Percentiles rank a stretch among this genome's conserved stretches.
Evolutionary conservation across 768 basidiomycete species (phyloP).

Genomic region (Hygrophorus pudorinus): DNA sequence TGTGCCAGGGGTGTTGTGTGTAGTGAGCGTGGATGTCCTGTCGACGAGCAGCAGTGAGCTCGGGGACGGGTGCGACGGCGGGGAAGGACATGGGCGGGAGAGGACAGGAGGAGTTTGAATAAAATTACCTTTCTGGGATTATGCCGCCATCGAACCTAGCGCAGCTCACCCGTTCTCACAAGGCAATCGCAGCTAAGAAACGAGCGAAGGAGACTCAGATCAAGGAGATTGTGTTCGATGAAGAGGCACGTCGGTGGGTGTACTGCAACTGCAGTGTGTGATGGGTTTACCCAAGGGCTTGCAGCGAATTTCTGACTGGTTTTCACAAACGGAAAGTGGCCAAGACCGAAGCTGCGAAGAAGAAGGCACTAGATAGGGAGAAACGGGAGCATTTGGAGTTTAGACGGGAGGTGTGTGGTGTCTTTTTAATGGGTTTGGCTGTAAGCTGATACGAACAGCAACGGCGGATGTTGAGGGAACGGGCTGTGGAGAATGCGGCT

Average conservation of each 20-base stretch:
- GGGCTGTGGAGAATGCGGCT: slow-evolving; percentile 67
- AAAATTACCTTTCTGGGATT: too few species aligned
- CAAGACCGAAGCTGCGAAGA: slow-evolving; percentile 66
- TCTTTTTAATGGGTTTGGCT: background rate
- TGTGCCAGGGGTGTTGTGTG: too few species aligned
- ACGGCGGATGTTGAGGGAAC: slow-evolving; percentile 67
- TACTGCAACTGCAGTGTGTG: too few species aligned
- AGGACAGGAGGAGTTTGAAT: too few species aligned
- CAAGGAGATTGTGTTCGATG: slow-evolving; percentile 80
- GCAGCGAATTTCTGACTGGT: slow-evolving; percentile 78
- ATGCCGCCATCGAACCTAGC: slow-evolving; percentile 35
- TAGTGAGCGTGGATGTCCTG: too few species aligned
- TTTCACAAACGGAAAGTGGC: slow-evolving; percentile 89
- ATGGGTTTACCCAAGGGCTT: too few species aligned
- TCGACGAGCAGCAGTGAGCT: too few species aligned
- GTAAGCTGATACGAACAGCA: slow-evolving; percentile 38
- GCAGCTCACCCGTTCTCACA: slow-evolving; percentile 54
- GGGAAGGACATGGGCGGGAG: too few species aligned
- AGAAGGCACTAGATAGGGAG: slow-evolving; percentile 66
- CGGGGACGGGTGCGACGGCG: too few species aligned
- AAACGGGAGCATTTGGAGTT: slow-evolving; percentile 65
- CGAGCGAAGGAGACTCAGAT: slow-evolving; percentile 57
- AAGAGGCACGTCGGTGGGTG: slow-evolving; percentile 65
- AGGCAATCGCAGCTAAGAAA: slow-evolving; percentile 56
- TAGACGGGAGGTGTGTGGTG: slow-evolving; percentile 59